Evolutionary conservation across 768 basidiomycete species (phyloP), one percentile per base, ranked within the genome.

Genomic region (Naganishia randhawae): DNA sequence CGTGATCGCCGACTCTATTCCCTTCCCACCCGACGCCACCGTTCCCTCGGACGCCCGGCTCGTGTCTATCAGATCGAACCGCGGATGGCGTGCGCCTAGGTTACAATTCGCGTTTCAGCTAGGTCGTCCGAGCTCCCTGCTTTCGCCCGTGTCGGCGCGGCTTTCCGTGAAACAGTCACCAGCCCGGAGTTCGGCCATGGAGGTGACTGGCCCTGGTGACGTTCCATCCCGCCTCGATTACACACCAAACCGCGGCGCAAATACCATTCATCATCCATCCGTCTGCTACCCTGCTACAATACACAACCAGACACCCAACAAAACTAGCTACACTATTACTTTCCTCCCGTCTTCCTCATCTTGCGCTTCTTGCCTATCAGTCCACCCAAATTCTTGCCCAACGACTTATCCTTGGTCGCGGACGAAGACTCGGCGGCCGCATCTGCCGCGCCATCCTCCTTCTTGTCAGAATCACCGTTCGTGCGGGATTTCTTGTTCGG

Each of bases 301-400:
- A 2, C 3, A 48, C 14, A 48, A 17, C 45, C 45, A 48, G n/a
- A 17, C 16, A 48, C 45, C 37, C 37, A 39, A 39, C 8, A 14
- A 14, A 14, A 39, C n/a, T n/a, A n/a, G n/a, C n/a, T n/a, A n/a
- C n/a, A n/a, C n/a, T n/a, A n/a, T 41, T 67, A 67, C 54, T 67
- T 67, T 11, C 66, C 66, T 32, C 53, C 53, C 65, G 72, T 78
- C 77, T 85, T 88, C 52, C 87, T 82, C 77, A 88, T 84, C 75
- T 87, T 88, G 64, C 91, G 84, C 81, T 92, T 92, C 74, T 89
- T 83, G 16, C 91, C 90, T 71, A 92, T 92, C 37, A 92, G 72
- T 8, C 86, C 83, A 7, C 90, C 89, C 41, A 91, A 50, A 22
- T 37, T 66, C 54, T 55, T 68, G 29, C 77, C 77, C 50, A 61